Percentiles rank a stretch among this genome's conserved stretches.
Conservation (phyloP, 75 land plant genomes). For the Pinus taeda region DNA sequence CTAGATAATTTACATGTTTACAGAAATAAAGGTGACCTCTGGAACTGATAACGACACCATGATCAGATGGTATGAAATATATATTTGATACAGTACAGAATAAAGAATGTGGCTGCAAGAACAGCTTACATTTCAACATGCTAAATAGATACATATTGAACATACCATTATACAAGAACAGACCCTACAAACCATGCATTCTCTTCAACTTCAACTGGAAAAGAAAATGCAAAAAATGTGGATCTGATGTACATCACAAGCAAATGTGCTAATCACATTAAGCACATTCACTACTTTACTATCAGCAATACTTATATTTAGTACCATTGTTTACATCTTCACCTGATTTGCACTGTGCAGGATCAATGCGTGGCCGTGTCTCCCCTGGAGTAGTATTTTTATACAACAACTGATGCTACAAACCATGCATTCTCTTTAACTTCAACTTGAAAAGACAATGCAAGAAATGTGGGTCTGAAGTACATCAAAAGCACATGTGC, state of each 20-base stretch:
- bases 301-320: background rate
- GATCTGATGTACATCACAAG: background rate
- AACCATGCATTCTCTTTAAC: background rate
- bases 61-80: background rate
- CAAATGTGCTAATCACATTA: background rate
- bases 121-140: slow-evolving; percentile 4
- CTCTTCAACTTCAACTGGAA: background rate
- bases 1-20: background rate
- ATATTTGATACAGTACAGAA: background rate
- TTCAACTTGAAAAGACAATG: background rate
- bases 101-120: background rate
- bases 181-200: background rate
- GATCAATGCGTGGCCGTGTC: background rate
- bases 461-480: background rate
- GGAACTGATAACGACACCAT: background rate
- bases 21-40: background rate
- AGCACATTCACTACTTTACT: background rate
- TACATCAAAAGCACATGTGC: background rate
- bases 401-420: background rate
- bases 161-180: background rate
- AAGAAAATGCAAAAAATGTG: background rate
- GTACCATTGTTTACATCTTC: background rate
- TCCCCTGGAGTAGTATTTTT: background rate
- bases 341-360: background rate
- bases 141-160: background rate